phyloP scores from a whole-genome alignment of 2,329 filamentous ascomycete species.

The Cytospora piceae region DNA sequence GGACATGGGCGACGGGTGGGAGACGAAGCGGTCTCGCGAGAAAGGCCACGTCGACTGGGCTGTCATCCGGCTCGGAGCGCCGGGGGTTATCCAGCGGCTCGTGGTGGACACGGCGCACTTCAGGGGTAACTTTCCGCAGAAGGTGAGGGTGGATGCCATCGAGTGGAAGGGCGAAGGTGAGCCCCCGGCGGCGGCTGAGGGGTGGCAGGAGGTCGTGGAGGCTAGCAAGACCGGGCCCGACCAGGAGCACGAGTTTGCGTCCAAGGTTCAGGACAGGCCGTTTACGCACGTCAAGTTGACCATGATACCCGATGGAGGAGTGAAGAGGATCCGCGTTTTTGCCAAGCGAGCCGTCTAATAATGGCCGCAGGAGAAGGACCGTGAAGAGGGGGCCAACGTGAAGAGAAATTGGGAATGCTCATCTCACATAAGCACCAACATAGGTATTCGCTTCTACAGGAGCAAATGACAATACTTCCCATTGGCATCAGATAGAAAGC shows the following conservation, averaged over 20 bases:
- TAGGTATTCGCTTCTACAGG: background rate
- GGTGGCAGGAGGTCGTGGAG: slow-evolving; percentile 68
- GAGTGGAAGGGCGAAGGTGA: slow-evolving; percentile 58
- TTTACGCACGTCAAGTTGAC: slow-evolving; percentile 88
- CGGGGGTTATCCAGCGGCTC: slow-evolving; percentile 66
- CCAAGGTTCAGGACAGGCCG: slow-evolving; percentile 56
- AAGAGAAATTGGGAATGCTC: background rate
- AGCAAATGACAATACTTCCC: background rate
- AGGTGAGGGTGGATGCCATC: slow-evolving; percentile 69
- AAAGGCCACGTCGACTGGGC: slow-evolving; percentile 79
- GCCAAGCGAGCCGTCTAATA: slow-evolving; percentile 57
- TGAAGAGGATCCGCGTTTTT: slow-evolving; percentile 83
- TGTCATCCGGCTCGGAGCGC: slow-evolving; percentile 73
- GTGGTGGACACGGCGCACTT: slow-evolving; percentile 84
- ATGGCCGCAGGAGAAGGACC: background rate
- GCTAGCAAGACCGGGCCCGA: slow-evolving; percentile 74
- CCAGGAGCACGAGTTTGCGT: slow-evolving; percentile 69
- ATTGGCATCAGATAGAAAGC: background rate
- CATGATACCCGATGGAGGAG: slow-evolving; percentile 90
- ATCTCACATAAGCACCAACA: background rate
- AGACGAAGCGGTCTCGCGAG: slow-evolving; percentile 74
- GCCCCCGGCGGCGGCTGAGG: slow-evolving; percentile 58
- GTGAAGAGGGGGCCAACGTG: background rate
- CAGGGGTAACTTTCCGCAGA: slow-evolving; percentile 81
- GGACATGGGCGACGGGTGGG: slow-evolving; percentile 90